Base-by-base conservation (phyloP, 306 rosid species). In the Neltuma alba region DNA sequence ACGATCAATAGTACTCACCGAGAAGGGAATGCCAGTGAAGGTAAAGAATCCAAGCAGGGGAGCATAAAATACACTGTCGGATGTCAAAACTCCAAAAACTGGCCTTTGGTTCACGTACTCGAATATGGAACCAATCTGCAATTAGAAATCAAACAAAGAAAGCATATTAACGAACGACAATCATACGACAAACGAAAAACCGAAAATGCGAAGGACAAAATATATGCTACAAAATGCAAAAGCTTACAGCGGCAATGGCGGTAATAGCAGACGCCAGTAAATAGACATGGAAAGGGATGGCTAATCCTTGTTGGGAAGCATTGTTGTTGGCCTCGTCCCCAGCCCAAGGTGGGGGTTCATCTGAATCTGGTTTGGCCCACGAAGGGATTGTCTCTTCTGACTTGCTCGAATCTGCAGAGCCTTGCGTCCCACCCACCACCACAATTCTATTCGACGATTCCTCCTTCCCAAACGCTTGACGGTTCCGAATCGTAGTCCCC, bases 341-440 rank as follows among this genome's bases (percentile, higher is more conserved):
- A 30, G 92, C 97, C 99, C 99, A 93, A 20, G 99, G 99, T 7
- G 99, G 99, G 37, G 97, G 94, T 77, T 93, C 99, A 21, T 88
- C 92, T 2, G 99, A 89, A 33, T 90, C 98, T 0, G 91, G 87
- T 76, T 81, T 96, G 8, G 99, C 97, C 99, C 99, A 90, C 2
- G 98, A 80, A 9, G 98, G 99, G 55, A 90, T 85, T 36, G 80
- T 86, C 72, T 93, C 96, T 1, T 96, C 98, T 0, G 98, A 92
- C 78, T 91, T 90, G 80, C 87, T 85, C 2, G 98, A 86, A 9
- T 95, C 88, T 6, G 97, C 87, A 3, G 99, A 95, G 18, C 98
- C 97, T 88, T 93, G 83, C 0, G 92, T 91, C 58, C 83, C 83
- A 10, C 88, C 91, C 66, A 86, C 90, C 7, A 88, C 87, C n/a